Evolutionary conservation across 176 grass and related monocot species (phyloP), one percentile per base, ranked within the genome.

Genomic region (Luzula sylvatica): DNA sequence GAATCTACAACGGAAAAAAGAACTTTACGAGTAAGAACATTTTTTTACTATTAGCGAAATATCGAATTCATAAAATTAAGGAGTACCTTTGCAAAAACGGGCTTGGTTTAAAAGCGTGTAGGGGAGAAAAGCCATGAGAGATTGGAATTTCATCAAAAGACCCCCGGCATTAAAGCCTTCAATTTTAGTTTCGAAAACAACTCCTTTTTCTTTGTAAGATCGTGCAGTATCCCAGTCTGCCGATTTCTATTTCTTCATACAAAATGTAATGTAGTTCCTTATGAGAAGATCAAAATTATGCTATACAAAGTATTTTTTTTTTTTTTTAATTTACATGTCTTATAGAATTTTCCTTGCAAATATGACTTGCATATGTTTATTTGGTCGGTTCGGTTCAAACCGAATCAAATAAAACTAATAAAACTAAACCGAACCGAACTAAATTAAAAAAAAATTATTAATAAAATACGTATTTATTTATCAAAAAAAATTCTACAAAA

Each of bases 121-220:
- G 27, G 92, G 92, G 54, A 96, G 80, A 56, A 96, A 96, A 1
- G 83, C 92, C 52, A 82, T 74, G 23, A 96, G 72, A 20, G 90
- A 80, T 55, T 82, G 72, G 73, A 74, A 96, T 42, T 61, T 71
- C 38, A 89, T 65, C 48, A 96, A 58, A 8, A 89, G 32, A 3
- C 92, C 90, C 8, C 90, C 90, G 7, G 45, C 82, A 40, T 96
- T 96, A 8, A 71, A 77, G 42, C 80, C 68, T 56, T 82, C 50
- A 70, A 96, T 72, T 50, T 32, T 53, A 24, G 76, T 65, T 20
- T 52, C 55, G 46, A 79, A 72, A 39, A 77, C 51, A 7, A 24
- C 64, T 7, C 85, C 92, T 28, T 72, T 60, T 0, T 86, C 81
- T 74, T 74, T 82, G 13, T 72, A 66, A 1, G 55, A 61, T 30